These are phyloP conservation scores for Trichosporon sp. DNA, from an alignment of 1,284 basidiomycete species.

Conservation along the genomic window DNA sequence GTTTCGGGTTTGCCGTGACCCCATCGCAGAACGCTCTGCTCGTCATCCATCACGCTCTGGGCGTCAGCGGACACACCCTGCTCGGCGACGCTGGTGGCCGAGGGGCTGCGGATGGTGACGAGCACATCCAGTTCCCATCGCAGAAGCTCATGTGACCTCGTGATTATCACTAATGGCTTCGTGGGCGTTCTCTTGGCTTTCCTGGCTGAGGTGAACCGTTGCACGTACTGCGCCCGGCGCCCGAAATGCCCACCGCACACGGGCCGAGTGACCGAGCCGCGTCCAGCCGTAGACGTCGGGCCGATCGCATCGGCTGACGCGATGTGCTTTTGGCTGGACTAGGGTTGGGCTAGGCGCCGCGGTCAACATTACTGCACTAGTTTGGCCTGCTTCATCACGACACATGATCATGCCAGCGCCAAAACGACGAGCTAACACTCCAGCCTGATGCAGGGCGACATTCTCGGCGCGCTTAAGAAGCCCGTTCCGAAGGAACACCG, in stretches of 20 bases:
- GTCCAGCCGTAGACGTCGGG: background rate
- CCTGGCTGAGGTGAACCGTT: background rate
- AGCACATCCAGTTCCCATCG: background rate
- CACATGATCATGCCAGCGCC: background rate
- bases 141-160: background rate
- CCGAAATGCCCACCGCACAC: background rate
- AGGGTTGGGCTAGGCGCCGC: background rate
- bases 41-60: no score
- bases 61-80: no score
- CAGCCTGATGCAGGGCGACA: conserved; percentile 27
- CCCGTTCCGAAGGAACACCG: conserved; percentile 26
- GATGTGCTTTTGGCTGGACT: background rate
- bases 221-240: background rate
- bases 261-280: background rate
- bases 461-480: conserved; percentile 21
- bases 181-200: background rate
- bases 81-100: no score
- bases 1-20: background rate
- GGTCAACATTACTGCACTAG: background rate
- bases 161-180: background rate
- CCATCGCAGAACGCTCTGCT: no score
- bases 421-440: background rate
- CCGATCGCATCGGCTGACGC: conserved; percentile 2
- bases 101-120: no score
- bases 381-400: background rate